Base-by-base conservation (phyloP, 768 basidiomycete species). In the Agaricus blazei region DNA sequence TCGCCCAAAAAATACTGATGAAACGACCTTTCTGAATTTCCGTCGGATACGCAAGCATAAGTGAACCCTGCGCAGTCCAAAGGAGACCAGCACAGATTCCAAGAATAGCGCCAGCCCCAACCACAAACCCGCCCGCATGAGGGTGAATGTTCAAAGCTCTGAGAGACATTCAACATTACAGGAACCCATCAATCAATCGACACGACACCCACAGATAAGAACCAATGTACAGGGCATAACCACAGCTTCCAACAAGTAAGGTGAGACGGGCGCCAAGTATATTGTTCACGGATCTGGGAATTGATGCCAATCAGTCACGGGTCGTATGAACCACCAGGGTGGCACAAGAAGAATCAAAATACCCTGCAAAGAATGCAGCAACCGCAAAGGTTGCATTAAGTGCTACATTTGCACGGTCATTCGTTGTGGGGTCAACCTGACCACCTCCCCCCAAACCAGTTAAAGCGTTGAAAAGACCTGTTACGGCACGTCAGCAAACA, bases 31-130 rank as follows among this genome's bases (percentile, higher is more conserved):
- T 93, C 65, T 92, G 81, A 45, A 68, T 64, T 65, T 93, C 90
- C 0, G 87, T 90, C 0, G 90, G 87, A 67, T 93, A 93, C 4
- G 88, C 82, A 68, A 93, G 70, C 84, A 92, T 91, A 57, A 93
- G 72, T 15, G 82, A 85, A n/a, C 89, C 91, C 63, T 93, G 90
- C 0, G 89, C 87, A 0, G 89, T 86, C 90, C 90, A 92, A 7
- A 92, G 71, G 43, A 93, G 64, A 48, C 76, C 78, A 1, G 78
- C 90, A 62, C 85, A 88, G 48, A 90, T 59, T 15, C 90, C 90
- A 15, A 91, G 82, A 53, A 88, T 63, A 38, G 85, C 85, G 19
- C 90, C 90, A 2, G 88, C 76, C 15, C 73, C 80, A 59, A 92
- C 81, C 43, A 88, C 82, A 64, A 91, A 92, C 29, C 71, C 72